Percentiles rank a stretch among this genome's conserved stretches.
Conservation (phyloP, 2,329 filamentous ascomycete species). For the Huntiella savannae region DNA sequence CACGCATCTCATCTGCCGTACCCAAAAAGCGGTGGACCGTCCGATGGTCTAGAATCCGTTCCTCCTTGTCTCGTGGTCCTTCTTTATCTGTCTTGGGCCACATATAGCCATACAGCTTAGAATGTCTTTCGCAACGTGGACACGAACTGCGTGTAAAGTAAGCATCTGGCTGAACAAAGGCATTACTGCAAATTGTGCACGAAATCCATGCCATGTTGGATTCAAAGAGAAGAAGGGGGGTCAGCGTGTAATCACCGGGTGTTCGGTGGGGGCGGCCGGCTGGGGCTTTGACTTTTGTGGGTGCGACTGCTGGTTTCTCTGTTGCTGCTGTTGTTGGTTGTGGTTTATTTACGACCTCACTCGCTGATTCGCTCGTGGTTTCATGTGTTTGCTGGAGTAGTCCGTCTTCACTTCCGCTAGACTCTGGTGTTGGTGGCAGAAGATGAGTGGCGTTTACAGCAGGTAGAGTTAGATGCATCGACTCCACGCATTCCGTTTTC, state of each 20-base stretch:
- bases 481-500: not conserved
- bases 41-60: conserved; percentile 65
- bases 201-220: conserved; percentile 68
- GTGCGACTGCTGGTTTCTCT: no score
- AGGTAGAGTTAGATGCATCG: not conserved
- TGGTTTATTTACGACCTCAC: not conserved
- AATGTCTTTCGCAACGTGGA: conserved; percentile 84
- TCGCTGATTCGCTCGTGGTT: no score
- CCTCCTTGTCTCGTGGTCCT: conserved; percentile 52
- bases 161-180: conserved; percentile 76
- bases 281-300: not conserved
- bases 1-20: conserved; percentile 43
- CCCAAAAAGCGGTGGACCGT: conserved; percentile 68
- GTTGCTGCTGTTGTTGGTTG: not conserved
- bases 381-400: not conserved
- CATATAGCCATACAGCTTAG: conserved; percentile 80
- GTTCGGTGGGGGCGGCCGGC: conserved; percentile 23
- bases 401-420: not conserved
- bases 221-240: conserved; percentile 53
- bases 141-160: conserved; percentile 76
- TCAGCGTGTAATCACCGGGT: conserved; percentile 70
- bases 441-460: not conserved
- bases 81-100: conserved; percentile 91
- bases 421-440: not conserved
- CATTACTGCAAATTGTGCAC: conserved; percentile 63